A percentile compares a stretch with the other conserved stretches of the same genome.
Conservation (phyloP, 768 basidiomycete genomes). For the Pleurotus tuber-regium region DNA sequence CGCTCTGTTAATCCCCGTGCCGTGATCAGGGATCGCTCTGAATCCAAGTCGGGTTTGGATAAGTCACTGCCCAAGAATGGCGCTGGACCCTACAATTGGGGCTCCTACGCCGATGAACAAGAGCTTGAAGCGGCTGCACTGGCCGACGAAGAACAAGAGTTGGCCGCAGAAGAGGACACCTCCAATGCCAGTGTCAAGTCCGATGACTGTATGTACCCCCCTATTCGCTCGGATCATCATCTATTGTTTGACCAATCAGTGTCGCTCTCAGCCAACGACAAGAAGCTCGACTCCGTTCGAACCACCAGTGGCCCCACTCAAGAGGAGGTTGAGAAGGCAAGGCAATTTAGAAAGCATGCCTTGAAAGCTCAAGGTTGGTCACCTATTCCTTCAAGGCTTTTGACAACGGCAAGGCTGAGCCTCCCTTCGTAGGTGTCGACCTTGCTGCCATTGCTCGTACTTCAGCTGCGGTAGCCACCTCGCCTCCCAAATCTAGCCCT, state of each 20-base stretch:
- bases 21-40: constrained; percentile 72
- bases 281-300: constrained; percentile 28
- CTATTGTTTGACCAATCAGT: neutral
- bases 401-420: neutral
- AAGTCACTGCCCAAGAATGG: constrained; percentile 74
- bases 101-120: constrained; percentile 61
- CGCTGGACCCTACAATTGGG: constrained; percentile 86
- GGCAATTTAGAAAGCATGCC: constrained; percentile 69
- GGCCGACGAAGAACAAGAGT: constrained; percentile 53
- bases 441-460: constrained; percentile 81
- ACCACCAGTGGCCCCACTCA: constrained; percentile 47
- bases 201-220: too few relatives aligned
- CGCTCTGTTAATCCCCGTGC: constrained; percentile 73
- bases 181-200: constrained; percentile 13
- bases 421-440: constrained; percentile 45
- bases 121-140: constrained; percentile 57
- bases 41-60: constrained; percentile 75
- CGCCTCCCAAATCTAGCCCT: constrained; percentile 34
- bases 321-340: constrained; percentile 64
- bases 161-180: constrained; percentile 33
- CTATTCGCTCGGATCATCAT: neutral
- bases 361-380: constrained; percentile 57
- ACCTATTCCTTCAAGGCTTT: neutral
- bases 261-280: constrained; percentile 22
- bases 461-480: constrained; percentile 65